phyloP scores from a whole-genome alignment of 805 yeast genomes.

The Lachancea kluyveri region DNA sequence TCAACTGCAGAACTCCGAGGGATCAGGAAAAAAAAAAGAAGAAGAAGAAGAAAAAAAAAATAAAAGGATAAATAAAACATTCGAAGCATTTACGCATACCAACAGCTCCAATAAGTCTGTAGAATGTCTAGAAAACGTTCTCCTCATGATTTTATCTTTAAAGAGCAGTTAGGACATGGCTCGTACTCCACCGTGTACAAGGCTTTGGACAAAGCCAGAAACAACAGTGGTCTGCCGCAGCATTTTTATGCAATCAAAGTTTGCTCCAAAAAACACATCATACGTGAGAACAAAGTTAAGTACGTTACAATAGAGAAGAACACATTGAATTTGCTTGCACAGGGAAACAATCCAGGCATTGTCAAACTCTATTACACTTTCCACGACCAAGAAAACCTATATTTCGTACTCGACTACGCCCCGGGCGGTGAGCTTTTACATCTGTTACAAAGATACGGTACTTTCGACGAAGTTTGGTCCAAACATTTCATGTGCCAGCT shows the following conservation, averaged over 20 bases:
- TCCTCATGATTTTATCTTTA: constrained; percentile 30
- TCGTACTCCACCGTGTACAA: constrained; percentile 91
- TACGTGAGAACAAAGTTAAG: constrained; percentile 88
- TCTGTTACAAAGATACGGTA: constrained; percentile 69
- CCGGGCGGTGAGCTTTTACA: constrained; percentile 90
- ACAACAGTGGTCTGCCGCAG: constrained; percentile 13
- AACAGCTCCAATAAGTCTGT: no score
- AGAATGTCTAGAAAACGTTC: constrained; percentile 26
- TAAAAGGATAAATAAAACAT: no score
- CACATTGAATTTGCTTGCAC: constrained; percentile 64
- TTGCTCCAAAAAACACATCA: constrained; percentile 85
- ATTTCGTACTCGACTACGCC: constrained; percentile 91
- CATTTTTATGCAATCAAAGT: constrained; percentile 83
- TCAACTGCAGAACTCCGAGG: no score
- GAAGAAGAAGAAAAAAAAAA: no score
- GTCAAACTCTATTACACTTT: constrained; percentile 89
- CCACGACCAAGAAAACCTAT: constrained; percentile 82
- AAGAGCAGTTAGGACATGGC: constrained; percentile 71
- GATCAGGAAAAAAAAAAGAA: no score
- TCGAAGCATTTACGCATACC: no score
- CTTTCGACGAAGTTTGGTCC: constrained; percentile 67
- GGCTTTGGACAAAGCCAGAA: constrained; percentile 74
- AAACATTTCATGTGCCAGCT: constrained; percentile 80
- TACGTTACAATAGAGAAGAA: constrained; percentile 94
- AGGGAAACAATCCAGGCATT: constrained; percentile 89